Base-by-base conservation (phyloP, 2,329 filamentous ascomycete species). In the Cryoendolithus antarcticus region DNA sequence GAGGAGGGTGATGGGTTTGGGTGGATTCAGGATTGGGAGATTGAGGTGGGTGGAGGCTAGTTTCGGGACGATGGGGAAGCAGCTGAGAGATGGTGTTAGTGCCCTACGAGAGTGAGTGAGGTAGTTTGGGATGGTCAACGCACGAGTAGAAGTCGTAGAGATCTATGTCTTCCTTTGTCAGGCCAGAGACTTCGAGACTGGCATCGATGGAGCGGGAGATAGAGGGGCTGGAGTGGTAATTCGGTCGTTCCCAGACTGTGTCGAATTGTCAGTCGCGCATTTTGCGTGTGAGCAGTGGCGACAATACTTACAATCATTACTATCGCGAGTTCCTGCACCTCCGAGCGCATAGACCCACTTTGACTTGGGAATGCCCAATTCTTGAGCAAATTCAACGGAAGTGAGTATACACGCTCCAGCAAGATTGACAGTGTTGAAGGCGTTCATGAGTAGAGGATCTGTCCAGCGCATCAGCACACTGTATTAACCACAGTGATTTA, bases 391-490 rank as follows among this genome's bases (percentile, higher is more conserved):
- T 1, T 72, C 63, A 0, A 63, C 65, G 0, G 74, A 74, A 0
- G 77, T 82, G 3, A 82, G 42, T 10, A 82, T 63, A 41, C 70
- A 69, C 6, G 77, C 74, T 0, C 66, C 72, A 2, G 77, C 70
- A 9, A 82, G 60, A 43, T 82, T 82, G 29, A 82, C 70, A 2
- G 67, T 77, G 47, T 82, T 82, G 59, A 81, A 82, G 0, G 78
- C 77, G 49, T 82, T 82, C 77, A 82, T 81, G 7, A 81, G 57
- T 0, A 82, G 60, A 0, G 77, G 75, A 57, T 82, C 76, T 81
- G 35, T 2, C 1, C 13, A 5, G 34, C n/a, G 33, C 15, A 19
- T 19, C 15, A 19, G 15, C 15, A 19, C 15, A 19, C 15, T 19
- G 15, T 19, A 19, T 19, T 19, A 19, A 19, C 15, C 15, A 19